Evolutionary conservation across 208 protist species (phyloP), one percentile per base, ranked within the genome.

Genomic region (Tritrichomonas musculus): DNA sequence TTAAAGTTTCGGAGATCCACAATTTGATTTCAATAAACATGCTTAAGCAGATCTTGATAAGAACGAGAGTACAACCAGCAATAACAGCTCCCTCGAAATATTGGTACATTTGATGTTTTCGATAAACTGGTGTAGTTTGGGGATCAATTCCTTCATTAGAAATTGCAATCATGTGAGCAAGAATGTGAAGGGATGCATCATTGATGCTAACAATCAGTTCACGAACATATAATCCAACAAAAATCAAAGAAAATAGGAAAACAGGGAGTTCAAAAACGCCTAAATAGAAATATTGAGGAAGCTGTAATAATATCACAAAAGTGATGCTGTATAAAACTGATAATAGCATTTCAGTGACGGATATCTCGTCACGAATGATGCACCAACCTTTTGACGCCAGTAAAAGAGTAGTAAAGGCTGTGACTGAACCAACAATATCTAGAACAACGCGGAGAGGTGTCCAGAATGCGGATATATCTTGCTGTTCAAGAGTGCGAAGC

Each of bases 381-480:
- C 77, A 88, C 77, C 77, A 88, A 17, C 77, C 77, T 57, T 88
- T 88, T 25, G 77, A 25, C 13, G 77, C 77, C 3, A 88, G 77
- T 2, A 88, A 27, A 20, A 88, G 8, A 11, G 41, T 57, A 39
- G 47, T n/a, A 47, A 88, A 88, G 1, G 41, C 33, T 5, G 39
- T 57, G 41, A 44, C n/a, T 53, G 14, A 0, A 11, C 27, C 5
- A 0, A 88, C 27, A 14, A 88, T 14, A 57, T 44, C 20, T 20
- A 88, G 39, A 20, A 88, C 39, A 39, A 88, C 57, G 33, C n/a
- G 8, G 39, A 57, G 27, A 2, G 47, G 8, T 33, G 44, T 44
- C 1, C 53, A 22, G 20, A 11, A 25, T 53, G 47, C 2, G 39
- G 20, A 20, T 39, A 22, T 30, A 39, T 88, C 47, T 17, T 88